A percentile compares a stretch with the other conserved stretches of the same genome.
phyloP scores from a whole-genome alignment of 345 rosid genomes.

The Passiflora organensis region DNA sequence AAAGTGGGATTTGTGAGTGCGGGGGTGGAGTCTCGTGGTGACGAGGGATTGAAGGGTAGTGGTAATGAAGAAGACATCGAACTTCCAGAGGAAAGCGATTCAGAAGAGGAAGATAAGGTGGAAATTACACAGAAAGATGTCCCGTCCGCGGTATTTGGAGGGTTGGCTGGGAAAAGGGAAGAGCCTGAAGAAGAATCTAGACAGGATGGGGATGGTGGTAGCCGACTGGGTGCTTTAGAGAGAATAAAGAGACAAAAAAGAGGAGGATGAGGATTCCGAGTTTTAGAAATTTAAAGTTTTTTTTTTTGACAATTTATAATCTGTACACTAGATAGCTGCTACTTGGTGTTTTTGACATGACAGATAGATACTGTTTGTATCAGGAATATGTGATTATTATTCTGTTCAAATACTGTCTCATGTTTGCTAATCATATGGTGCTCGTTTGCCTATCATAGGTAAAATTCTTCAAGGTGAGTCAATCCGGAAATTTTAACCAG shows the following conservation, averaged over 20 bases:
- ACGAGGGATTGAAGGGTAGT: constrained; percentile 32
- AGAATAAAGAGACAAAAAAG: constrained; percentile 68
- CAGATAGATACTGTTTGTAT: too few relatives aligned
- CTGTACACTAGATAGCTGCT: too few relatives aligned
- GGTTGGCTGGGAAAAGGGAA: constrained; percentile 66
- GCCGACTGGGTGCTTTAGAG: constrained; percentile 74
- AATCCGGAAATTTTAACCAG: too few relatives aligned
- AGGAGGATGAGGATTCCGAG: constrained; percentile 7
- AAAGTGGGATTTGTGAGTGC: constrained; percentile 90
- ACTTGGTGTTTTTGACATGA: too few relatives aligned
- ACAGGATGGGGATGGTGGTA: constrained; percentile 28
- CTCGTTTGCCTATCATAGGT: too few relatives aligned
- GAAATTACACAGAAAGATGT: constrained; percentile 79
- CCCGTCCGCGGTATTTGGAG: constrained; percentile 79
- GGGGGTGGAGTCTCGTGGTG: constrained; percentile 63
- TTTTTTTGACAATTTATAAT: too few relatives aligned
- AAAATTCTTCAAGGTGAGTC: too few relatives aligned
- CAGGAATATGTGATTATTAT: too few relatives aligned
- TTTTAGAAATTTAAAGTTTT: background rate
- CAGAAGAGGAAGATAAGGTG: constrained; percentile 57
- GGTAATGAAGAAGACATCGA: constrained; percentile 79
- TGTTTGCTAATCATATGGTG: too few relatives aligned
- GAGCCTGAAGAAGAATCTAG: constrained; percentile 26
- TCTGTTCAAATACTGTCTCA: too few relatives aligned
- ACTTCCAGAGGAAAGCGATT: constrained; percentile 75